These are phyloP conservation scores for Chimonanthus praecox DNA, from an alignment of 164 flowering plant genomes.

Conservation along the genomic window DNA sequence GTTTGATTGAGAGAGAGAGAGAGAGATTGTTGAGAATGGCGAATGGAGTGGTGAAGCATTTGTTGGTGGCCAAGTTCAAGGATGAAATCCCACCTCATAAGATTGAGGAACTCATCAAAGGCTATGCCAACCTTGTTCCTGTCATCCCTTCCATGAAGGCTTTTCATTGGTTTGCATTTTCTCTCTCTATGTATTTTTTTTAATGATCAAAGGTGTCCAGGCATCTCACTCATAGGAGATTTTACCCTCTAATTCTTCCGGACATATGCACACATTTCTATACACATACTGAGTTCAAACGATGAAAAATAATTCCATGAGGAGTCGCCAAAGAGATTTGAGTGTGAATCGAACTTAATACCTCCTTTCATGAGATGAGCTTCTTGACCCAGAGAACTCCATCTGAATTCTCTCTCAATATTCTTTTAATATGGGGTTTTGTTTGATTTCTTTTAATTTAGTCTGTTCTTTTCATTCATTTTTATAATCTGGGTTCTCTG, in stretches of 20 bases:
- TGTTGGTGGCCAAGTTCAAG: slow-evolving; percentile 71
- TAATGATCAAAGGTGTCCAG: too few relatives aligned
- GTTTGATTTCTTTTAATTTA: background rate
- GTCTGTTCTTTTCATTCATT: background rate
- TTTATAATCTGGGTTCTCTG: background rate
- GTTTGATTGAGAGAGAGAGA: background rate
- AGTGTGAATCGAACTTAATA: too few relatives aligned
- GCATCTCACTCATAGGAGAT: too few relatives aligned
- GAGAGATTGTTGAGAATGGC: slow-evolving; percentile 20
- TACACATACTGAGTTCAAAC: too few relatives aligned
- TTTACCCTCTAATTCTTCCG: too few relatives aligned
- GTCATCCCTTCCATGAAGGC: slow-evolving; percentile 70
- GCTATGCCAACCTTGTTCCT: slow-evolving; percentile 59
- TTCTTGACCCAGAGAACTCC: too few relatives aligned
- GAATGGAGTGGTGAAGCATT: slow-evolving; percentile 62
- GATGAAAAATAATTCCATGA: too few relatives aligned
- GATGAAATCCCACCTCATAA: slow-evolving; percentile 41
- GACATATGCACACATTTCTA: too few relatives aligned
- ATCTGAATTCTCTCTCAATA: background rate
- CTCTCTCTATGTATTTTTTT: background rate
- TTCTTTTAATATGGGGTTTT: background rate
- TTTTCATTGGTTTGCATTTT: slow-evolving; percentile 49
- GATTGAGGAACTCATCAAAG: slow-evolving; percentile 54
- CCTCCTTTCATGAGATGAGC: too few relatives aligned
- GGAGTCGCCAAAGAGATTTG: too few relatives aligned